Percentiles rank a stretch among this genome's conserved stretches.
These are phyloP conservation scores for Starmerella powellii DNA, from an alignment of 805 yeast species.

Conservation along the genomic window DNA sequence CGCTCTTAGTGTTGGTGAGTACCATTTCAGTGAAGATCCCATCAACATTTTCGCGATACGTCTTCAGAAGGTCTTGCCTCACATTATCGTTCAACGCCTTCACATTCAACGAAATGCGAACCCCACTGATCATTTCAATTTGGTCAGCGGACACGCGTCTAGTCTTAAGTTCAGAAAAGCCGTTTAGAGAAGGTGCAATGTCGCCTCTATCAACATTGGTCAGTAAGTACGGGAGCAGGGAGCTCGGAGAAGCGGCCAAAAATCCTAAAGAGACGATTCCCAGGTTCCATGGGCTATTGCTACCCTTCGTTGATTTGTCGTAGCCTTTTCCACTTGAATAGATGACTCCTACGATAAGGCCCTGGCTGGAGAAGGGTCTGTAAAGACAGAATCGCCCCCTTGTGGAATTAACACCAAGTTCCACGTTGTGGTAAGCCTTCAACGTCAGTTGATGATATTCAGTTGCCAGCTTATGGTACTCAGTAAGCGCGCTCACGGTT, in stretches of 20 bases:
- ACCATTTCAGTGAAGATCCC: constrained; percentile 2
- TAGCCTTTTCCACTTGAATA: background rate
- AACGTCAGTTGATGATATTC: background rate
- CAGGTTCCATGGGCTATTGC: background rate
- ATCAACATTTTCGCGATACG: background rate
- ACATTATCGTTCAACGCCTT: background rate
- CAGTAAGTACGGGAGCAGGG: background rate
- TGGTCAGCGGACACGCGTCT: background rate
- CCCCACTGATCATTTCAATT: constrained; percentile 1
- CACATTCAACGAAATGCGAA: background rate
- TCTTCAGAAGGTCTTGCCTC: background rate
- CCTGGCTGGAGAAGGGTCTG: background rate
- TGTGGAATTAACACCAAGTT: background rate
- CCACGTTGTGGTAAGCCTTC: background rate
- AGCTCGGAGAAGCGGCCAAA: too few species aligned
- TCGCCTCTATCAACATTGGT: background rate
- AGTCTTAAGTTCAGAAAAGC: background rate
- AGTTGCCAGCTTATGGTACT: background rate
- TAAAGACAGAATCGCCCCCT: background rate
- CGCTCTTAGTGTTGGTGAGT: background rate
- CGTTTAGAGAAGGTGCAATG: background rate
- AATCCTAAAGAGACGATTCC: background rate
- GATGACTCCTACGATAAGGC: background rate
- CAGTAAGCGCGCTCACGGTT: background rate
- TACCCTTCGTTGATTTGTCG: background rate